Base-by-base conservation (phyloP, 441 rosid species). In the Flueggea neowawraea region DNA sequence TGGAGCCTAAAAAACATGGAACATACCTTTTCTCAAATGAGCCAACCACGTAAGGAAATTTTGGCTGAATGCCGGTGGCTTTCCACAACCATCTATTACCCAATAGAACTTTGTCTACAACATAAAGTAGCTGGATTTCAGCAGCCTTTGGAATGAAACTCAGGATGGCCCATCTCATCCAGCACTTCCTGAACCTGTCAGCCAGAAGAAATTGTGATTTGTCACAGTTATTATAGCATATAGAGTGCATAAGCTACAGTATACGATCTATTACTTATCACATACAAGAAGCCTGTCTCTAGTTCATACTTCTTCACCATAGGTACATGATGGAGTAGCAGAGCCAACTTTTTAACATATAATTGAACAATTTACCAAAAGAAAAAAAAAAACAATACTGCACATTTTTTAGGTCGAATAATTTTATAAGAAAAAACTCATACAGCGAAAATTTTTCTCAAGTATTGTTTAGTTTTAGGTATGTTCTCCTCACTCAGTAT, bases 11-110 rank as follows among this genome's bases (percentile, higher is more conserved):
- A 39, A 32, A 31, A 55, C 36, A 60, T 6, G n/a, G 12, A 41
- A 59, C 55, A 61, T 81, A 91, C 99, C 97, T 84, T 78, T 79
- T 86, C 80, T 95, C 97, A 74, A 95, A 95, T 16, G 97, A 89
- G 78, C 91, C 97, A 1, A 95, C 92, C 69, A 89, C 60, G 66
- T 95, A 95, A 28, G 97, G 97, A 75, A 87, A 86, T 70, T 86
- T 82, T 22, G 99, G 97, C 68, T 95, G 97, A 77, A 95, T 95
- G 54, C 99, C 97, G 12, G 92, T 82, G 33, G 89, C 92, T 82
- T 91, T 95, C 54, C 99, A 84, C 72, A 91, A 80, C 97, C 99
- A 95, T 77, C 95, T 81, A 65, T 87, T 89, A 54, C 99, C 97
- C 55, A 95, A 62, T 47, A 95, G 81, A 60, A 86, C 81, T 73